Evolutionary conservation across 2,329 filamentous ascomycete genomes (phyloP).

Genomic region (Colletotrichum lentis): DNA sequence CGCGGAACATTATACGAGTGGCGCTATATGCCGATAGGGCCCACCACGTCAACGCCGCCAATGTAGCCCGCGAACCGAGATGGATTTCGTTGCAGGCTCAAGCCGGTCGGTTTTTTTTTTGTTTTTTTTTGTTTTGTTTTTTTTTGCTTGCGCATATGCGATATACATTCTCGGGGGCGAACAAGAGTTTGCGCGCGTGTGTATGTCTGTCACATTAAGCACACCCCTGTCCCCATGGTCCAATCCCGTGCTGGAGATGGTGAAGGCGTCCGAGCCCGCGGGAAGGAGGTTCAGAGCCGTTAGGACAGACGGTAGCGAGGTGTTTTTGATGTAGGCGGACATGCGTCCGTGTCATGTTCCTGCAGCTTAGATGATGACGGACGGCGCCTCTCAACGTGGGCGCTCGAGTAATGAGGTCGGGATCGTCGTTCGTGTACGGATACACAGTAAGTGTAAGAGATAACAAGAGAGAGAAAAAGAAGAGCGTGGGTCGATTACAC

Average conservation of each 20-base stretch:
- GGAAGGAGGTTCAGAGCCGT: neutral
- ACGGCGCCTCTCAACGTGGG: neutral
- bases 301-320: conserved; percentile 1
- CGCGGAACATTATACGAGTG: neutral
- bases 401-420: neutral
- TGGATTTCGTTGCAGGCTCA: neutral
- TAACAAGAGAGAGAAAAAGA: neutral
- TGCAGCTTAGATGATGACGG: neutral
- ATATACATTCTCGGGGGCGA: neutral
- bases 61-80: conserved; percentile 1
- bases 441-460: neutral
- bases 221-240: conserved; percentile 18
- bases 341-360: neutral
- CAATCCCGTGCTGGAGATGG: conserved; percentile 6
- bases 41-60: neutral
- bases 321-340: neutral
- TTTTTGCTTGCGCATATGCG: neutral
- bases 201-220: conserved; percentile 24
- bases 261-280: conserved; percentile 19
- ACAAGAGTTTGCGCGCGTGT: neutral
- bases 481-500: conserved; percentile 13
- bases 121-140: no score
- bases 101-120: neutral
- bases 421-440: neutral
- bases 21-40: conserved; percentile 1